Percentiles rank a stretch among this genome's conserved stretches.
phyloP scores from a whole-genome alignment of 116 monocot genomes.

The Iris pallida region DNA sequence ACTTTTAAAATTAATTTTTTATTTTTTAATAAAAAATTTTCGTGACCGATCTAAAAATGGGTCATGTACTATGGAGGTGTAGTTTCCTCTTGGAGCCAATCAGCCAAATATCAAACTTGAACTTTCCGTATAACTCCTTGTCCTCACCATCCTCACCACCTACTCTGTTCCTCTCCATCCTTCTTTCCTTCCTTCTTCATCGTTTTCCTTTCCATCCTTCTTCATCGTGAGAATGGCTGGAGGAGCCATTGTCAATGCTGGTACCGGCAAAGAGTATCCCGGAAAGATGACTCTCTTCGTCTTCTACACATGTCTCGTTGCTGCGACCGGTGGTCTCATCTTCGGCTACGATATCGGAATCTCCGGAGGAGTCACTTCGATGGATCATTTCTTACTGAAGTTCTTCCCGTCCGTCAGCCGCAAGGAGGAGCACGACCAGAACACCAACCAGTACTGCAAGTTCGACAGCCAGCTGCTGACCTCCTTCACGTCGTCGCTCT shows the following conservation, averaged over 20 bases:
- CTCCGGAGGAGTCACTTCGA: slow-evolving; percentile 32
- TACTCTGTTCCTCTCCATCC: too few species aligned
- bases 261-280: slow-evolving; percentile 12
- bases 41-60: too few species aligned
- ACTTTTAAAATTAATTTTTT: too few species aligned
- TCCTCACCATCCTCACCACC: too few species aligned
- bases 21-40: too few species aligned
- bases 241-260: slow-evolving; percentile 8
- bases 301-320: slow-evolving; percentile 27
- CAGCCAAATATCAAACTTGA: too few species aligned
- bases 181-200: too few species aligned
- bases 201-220: neutral
- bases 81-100: too few species aligned
- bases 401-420: slow-evolving; percentile 28
- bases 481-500: slow-evolving; percentile 32
- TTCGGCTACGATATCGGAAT: slow-evolving; percentile 33
- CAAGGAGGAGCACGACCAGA: slow-evolving; percentile 15
- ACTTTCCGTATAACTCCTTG: too few species aligned
- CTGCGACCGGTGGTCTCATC: slow-evolving; percentile 29
- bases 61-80: too few species aligned
- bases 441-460: slow-evolving; percentile 35
- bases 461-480: slow-evolving; percentile 37
- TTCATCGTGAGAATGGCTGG: slow-evolving; percentile 18
- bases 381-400: slow-evolving; percentile 28
- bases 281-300: slow-evolving; percentile 26